Evolutionary conservation across 2,329 filamentous ascomycete genomes (phyloP).

Genomic region (Colletotrichum lini): DNA sequence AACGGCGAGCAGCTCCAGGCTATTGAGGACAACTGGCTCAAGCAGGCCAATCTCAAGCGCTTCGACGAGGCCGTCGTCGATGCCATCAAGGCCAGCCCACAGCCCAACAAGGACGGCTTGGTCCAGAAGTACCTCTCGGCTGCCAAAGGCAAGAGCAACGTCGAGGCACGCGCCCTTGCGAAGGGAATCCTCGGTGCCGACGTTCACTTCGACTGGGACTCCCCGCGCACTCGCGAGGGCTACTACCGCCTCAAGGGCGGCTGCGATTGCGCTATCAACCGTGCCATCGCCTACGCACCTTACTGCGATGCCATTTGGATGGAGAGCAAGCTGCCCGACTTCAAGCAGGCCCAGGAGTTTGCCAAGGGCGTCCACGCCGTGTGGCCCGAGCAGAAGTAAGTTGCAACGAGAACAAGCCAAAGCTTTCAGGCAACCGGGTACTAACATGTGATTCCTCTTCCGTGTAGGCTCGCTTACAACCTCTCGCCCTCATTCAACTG

Average conservation of each 20-base stretch:
- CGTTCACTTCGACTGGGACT: conserved; percentile 94
- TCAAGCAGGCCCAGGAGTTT: conserved; percentile 90
- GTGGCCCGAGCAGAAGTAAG: conserved; percentile 96
- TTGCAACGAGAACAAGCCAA: conserved; percentile 41
- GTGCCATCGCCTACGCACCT: conserved; percentile 91
- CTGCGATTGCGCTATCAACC: conserved; percentile 90
- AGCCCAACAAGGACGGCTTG: conserved; percentile 78
- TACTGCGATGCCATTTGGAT: conserved; percentile 99
- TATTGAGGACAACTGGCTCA: conserved; percentile 91
- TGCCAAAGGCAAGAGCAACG: conserved; percentile 87
- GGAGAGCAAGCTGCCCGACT: conserved; percentile 98
- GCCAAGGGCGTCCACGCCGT: conserved; percentile 93
- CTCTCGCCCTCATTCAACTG: conserved; percentile 99
- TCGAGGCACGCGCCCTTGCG: conserved; percentile 85
- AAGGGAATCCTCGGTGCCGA: conserved; percentile 83
- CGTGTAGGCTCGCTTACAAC: conserved; percentile 89
- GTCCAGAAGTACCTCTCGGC: conserved; percentile 76
- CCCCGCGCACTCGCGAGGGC: conserved; percentile 92
- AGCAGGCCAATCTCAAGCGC: conserved; percentile 84
- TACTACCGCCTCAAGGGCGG: conserved; percentile 95
- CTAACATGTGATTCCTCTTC: background rate
- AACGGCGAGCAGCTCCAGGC: conserved; percentile 84
- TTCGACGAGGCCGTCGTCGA: conserved; percentile 93
- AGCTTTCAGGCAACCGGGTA: background rate
- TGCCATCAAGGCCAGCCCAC: conserved; percentile 79